Evolutionary conservation across 805 yeast species (phyloP).

Genomic region (Ogataea zsoltii): DNA sequence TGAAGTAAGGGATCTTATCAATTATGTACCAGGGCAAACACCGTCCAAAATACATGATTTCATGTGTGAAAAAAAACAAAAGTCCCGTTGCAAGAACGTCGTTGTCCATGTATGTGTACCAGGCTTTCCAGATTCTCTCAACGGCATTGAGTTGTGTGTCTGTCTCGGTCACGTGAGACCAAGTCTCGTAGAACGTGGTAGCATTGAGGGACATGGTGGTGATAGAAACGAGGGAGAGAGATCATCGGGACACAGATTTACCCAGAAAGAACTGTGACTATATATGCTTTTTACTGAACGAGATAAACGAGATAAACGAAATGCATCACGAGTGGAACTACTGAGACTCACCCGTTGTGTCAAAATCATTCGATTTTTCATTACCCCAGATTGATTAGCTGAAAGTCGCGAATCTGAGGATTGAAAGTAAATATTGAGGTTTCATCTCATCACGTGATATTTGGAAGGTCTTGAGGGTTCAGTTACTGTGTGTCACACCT

Average conservation of each 20-base stretch:
- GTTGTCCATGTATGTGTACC: constrained; percentile 54
- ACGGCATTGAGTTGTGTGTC: constrained; percentile 44
- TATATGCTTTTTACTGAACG: not conserved
- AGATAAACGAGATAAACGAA: constrained; percentile 5
- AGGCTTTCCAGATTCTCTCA: constrained; percentile 56
- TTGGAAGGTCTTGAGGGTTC: not conserved
- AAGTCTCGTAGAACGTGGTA: constrained; percentile 35
- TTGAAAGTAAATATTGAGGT: not conserved
- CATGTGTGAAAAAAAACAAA: constrained; percentile 54
- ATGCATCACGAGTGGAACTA: constrained; percentile 3
- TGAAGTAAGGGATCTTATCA: constrained; percentile 52
- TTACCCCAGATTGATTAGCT: not conserved
- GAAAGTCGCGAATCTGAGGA: not conserved
- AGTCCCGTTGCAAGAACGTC: constrained; percentile 61
- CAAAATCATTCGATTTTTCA: constrained; percentile 4
- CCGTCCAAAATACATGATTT: constrained; percentile 57
- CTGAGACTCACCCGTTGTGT: not conserved
- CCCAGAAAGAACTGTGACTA: not conserved
- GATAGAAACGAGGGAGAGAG: no score
- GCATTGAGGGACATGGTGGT: not conserved
- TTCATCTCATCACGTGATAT: not conserved
- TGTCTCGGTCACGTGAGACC: constrained; percentile 36
- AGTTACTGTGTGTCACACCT: not conserved
- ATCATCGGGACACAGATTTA: no score
- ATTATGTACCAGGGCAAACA: constrained; percentile 60